phyloP scores from a whole-genome alignment of 2,329 filamentous ascomycete genomes.

The Fusarium cicatricum region DNA sequence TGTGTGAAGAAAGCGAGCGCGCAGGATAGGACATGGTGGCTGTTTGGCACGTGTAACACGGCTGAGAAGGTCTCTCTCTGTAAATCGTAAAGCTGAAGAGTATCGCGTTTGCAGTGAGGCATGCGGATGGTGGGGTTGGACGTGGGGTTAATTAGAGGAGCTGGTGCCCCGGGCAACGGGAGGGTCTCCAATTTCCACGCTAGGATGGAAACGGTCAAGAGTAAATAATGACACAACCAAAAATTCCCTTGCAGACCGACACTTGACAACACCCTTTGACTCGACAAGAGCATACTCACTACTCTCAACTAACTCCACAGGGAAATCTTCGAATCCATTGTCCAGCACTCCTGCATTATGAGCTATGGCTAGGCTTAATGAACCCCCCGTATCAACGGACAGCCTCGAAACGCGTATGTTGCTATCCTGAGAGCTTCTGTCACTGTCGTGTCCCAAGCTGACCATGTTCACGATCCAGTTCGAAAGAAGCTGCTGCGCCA shows the following conservation, averaged over 20 bases:
- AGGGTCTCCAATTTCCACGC: constrained; percentile 22
- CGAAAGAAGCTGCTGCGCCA: constrained; percentile 82
- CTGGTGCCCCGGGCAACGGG: constrained; percentile 44
- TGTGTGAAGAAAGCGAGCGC: constrained; percentile 68
- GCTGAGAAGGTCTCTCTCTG: constrained; percentile 2
- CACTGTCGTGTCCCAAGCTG: constrained; percentile 15
- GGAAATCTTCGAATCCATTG: constrained; percentile 10
- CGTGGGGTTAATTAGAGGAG: constrained; percentile 32
- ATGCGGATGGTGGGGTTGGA: constrained; percentile 40
- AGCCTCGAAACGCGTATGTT: constrained; percentile 75
- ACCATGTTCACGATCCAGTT: constrained; percentile 58
- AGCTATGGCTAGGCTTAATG: constrained; percentile 83
- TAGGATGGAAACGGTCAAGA: constrained; percentile 41
- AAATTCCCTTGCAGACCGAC: constrained; percentile 39
- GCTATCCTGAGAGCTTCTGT: constrained; percentile 9
- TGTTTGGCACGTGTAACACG: not conserved
- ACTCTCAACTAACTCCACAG: constrained; percentile 28
- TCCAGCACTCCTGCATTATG: constrained; percentile 43
- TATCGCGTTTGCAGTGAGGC: constrained; percentile 21
- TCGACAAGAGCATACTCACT: constrained; percentile 23
- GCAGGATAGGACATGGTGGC: constrained; percentile 64
- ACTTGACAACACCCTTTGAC: constrained; percentile 35
- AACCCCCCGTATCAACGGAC: constrained; percentile 73
- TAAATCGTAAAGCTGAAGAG: constrained; percentile 10
- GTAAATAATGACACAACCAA: constrained; percentile 49